phyloP scores from a whole-genome alignment of 208 protist species.

The Trypanosoma congolense region DNA sequence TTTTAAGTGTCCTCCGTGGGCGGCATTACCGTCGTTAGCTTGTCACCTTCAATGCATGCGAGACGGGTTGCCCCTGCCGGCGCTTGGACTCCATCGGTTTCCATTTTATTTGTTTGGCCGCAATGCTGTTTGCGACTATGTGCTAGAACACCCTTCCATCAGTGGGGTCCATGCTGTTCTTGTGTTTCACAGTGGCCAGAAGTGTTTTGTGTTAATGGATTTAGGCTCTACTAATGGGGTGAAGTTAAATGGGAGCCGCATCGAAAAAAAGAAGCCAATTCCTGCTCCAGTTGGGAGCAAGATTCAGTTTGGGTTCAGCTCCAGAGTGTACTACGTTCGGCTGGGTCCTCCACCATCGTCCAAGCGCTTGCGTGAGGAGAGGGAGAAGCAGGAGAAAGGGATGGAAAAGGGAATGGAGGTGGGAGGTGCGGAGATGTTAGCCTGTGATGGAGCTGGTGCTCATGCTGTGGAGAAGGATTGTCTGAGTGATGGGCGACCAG shows the following conservation, averaged over 20 bases:
- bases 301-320: constrained; percentile 76
- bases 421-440: too few relatives aligned
- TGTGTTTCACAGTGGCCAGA: constrained; percentile 73
- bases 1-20: constrained; percentile 80
- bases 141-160: constrained; percentile 82
- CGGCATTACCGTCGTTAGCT: constrained; percentile 44
- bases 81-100: constrained; percentile 65
- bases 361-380: constrained; percentile 37
- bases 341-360: constrained; percentile 31
- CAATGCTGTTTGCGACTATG: constrained; percentile 76
- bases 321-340: constrained; percentile 67
- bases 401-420: background rate
- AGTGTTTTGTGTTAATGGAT: constrained; percentile 84
- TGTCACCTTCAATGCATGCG: constrained; percentile 76
- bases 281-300: constrained; percentile 50
- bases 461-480: background rate
- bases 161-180: constrained; percentile 80
- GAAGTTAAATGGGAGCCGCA: constrained; percentile 52
- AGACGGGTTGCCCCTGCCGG: constrained; percentile 34
- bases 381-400: constrained; percentile 9
- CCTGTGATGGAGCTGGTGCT: too few relatives aligned
- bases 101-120: constrained; percentile 88
- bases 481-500: background rate
- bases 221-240: constrained; percentile 81
- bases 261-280: constrained; percentile 50